Evolutionary conservation across 2,329 filamentous ascomycete species (phyloP), one percentile per base, ranked within the genome.

Genomic region (Huntiella abstrusa): DNA sequence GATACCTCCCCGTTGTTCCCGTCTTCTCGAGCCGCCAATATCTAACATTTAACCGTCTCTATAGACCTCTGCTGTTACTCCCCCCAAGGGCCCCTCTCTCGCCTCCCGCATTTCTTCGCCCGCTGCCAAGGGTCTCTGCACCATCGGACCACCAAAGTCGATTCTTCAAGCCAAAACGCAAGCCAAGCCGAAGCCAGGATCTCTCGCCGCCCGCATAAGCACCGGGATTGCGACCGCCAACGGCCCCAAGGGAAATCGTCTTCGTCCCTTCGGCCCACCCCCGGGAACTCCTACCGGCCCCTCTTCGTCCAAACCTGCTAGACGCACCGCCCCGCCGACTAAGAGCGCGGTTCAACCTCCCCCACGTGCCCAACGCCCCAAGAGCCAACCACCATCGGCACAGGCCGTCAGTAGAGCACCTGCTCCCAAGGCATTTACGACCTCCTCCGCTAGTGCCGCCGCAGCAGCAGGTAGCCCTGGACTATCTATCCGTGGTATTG

Each of bases 401-500:
- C 22, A 28, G 22, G 22, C 22, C 35, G 10, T 13, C 8, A 38
- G 35, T 38, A 28, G 22, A 28, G 22, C 22, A 7, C 22, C 22
- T 3, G 22, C 22, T 28, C 22, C 22, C 8, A 28, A 28, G 22
- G 8, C 22, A 7, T 28, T 28, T 10, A 4, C 22, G 22, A 8
- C 22, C 22, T 28, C 8, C 22, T 28, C 22, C 22, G 8, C 33
- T 8, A 16, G 15, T 28, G 22, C 22, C 22, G 22, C 22, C 7
- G 15, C 36, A 3, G 19, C 5, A 17, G 11, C 15, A 1, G 19
- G 15, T 60, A 48, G 52, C 56, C 39, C 52, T 60, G 50, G 78
- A 15, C 70, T 88, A 40, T 77, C 70, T 33, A 87, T 91, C 52
- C 69, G 75, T 45, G 83, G 83, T n/a, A 64, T 80, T 6, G 77